Conservation (phyloP, 495 filamentous ascomycete species). For the Penicillium daleae region DNA sequence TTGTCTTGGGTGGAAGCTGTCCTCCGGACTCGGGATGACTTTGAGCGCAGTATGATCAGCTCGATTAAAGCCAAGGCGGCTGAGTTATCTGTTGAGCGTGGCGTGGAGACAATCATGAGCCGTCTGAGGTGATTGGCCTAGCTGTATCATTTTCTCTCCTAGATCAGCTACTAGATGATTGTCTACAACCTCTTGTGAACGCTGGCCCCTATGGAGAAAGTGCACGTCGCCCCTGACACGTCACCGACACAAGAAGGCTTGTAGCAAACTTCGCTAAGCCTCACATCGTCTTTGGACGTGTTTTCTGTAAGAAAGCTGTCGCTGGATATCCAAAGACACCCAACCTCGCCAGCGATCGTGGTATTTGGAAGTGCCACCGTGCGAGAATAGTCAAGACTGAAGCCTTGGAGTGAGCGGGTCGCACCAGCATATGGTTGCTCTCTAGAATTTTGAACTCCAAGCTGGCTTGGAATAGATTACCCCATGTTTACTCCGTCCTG, state of each 20-base stretch:
- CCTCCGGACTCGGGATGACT: slow-evolving; percentile 84
- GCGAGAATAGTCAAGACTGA: not conserved
- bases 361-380: not conserved
- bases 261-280: not conserved
- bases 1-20: slow-evolving; percentile 97
- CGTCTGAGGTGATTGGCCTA: slow-evolving; percentile 69
- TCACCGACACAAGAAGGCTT: not conserved
- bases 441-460: slow-evolving; percentile 18
- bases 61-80: slow-evolving; percentile 83
- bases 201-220: not conserved
- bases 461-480: slow-evolving; percentile 32
- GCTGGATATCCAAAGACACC: not conserved
- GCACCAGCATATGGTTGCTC: not conserved
- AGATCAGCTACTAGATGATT: not conserved
- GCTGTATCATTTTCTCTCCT: not conserved
- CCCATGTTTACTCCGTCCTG: slow-evolving; percentile 1
- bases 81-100: slow-evolving; percentile 77
- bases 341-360: not conserved
- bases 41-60: slow-evolving; percentile 86
- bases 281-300: not conserved
- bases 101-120: slow-evolving; percentile 86
- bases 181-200: not conserved
- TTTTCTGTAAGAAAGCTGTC: not conserved
- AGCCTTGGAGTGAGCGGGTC: not conserved
- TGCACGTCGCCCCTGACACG: not conserved